Base-by-base conservation (phyloP, 2,329 filamentous ascomycete genomes). In the Verticillium dahliae region DNA sequence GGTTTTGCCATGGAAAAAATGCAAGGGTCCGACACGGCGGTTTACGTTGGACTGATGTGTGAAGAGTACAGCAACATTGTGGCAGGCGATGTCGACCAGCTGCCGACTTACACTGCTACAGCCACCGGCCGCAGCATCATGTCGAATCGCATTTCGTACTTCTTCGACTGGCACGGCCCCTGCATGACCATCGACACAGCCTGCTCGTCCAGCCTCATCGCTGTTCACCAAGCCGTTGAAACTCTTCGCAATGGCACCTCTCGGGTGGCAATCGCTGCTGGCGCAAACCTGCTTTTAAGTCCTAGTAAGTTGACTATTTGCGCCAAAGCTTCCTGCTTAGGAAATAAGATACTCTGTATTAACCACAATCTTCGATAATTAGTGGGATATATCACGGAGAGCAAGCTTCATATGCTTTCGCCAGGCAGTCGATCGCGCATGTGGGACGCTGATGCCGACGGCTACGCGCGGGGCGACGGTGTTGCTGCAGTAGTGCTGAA, bases 401-500 rank as follows among this genome's bases (percentile, higher is more conserved):
- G 35, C 27, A 56, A 62, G 7, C 41, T 11, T n/a, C 68, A 69
- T 31, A 74, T 79, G 71, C 66, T 80, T 5, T 76, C 74, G 4
- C 69, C 75, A 0, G 71, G 66, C 1, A 72, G 74, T 11, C 65
- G 69, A 14, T 74, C 67, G 57, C 68, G 69, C 7, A 77, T 76
- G 70, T 81, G 74, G 71, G 77, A 80, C 64, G 70, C 67, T 2
- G 68, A 68, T 2, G 83, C 80, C 0, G 71, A 83, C 64, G 83
- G 81, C 1, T 84, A 84, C 65, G 80, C 74, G 4, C 74, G 82
- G 0, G 83, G 81, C 9, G 83, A 86, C 56, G 83, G 81, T 1
- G 67, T 81, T 6, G 78, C 75, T 0, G 70, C 73, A 0, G 65
- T 85, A 0, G 68, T 83, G 0, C 62, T 85, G 10, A 85, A 85